Base-by-base conservation (phyloP, 2,329 filamentous ascomycete species). In the Colletotrichum kahawae region DNA sequence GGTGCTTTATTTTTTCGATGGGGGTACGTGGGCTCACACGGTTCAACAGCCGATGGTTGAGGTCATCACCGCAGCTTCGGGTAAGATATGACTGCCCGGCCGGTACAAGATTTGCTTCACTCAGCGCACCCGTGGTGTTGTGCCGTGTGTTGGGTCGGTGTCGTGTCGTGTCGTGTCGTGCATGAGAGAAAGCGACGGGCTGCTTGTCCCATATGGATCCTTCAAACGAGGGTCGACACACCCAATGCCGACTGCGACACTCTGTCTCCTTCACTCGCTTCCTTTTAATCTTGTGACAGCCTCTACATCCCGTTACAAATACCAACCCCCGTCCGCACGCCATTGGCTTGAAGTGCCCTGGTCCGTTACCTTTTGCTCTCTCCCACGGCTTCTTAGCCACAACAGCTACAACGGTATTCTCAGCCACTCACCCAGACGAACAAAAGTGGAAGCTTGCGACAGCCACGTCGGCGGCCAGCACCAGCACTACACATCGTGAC, bases 251-350 rank as follows among this genome's bases (percentile, higher is more conserved):
- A 75, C 70, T 21, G 64, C 70, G 64, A 73, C 64, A 68, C 63
- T 67, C 21, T 66, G 43, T 68, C 48, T 68, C 43, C 27, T 27
- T 43, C 21, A 54, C 64, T 69, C 56, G n/a, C 33, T 67, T 33
- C 38, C 56, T 60, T 65, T 70, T 24, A 38, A 71, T 74, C 71
- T 74, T 72, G 62, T 75, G 72, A 75, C 72, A 67, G 43, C 62
- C 62, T 75, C 72, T 43, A 67, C 57, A 16, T 21, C 33, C 34
- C 69, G 69, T 72, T 75, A 75, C 72, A 75, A 75, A 75, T 72
- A 75, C 63, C 68, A 62, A 66, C 51, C 62, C 67, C 67, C 38
- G 14, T 36, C 68, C 71, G 65, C 54, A 8, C 54, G 27, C 43
- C 29, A 71, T 66, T 71, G n/a, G 38, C 7, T 12, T 21, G 13